phyloP scores from a whole-genome alignment of 352 stramenopile genomes.

The Elongisporangium anandrum region DNA sequence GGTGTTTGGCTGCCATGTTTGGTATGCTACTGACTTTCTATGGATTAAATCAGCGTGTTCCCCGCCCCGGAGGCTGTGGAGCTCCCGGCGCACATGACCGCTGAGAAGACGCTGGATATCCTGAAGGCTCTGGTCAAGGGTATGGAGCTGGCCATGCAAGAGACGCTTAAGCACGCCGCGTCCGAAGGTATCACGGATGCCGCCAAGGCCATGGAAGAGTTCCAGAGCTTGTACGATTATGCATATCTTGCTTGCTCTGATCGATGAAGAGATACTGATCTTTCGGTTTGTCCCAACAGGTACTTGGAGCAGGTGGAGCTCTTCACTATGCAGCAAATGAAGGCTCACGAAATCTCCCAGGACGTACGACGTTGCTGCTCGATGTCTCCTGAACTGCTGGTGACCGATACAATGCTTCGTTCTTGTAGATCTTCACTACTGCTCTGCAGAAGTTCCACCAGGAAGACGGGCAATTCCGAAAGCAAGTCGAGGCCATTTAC shows the following conservation, averaged over 20 bases:
- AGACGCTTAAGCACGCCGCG: conserved; percentile 68
- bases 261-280: neutral
- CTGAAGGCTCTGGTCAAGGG: conserved; percentile 56
- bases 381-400: neutral
- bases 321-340: conserved; percentile 63
- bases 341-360: conserved; percentile 51
- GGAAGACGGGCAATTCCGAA: conserved; percentile 58
- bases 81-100: conserved; percentile 62
- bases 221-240: conserved; percentile 51
- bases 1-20: neutral
- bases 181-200: conserved; percentile 70
- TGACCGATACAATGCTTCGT: neutral
- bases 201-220: conserved; percentile 68
- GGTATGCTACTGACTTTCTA: neutral
- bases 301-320: conserved; percentile 73
- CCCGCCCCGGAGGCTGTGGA: conserved; percentile 42
- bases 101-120: conserved; percentile 66
- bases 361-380: conserved; percentile 24
- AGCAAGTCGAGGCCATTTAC: conserved; percentile 72
- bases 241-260: neutral
- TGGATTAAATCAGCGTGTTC: conserved; percentile 41
- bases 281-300: conserved; percentile 2
- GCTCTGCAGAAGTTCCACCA: conserved; percentile 66
- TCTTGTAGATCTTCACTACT: conserved; percentile 50
- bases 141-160: conserved; percentile 77